These are phyloP conservation scores for Arthrobotrys pseudoclavata DNA, from an alignment of 2,329 filamentous ascomycete genomes.

Conservation along the genomic window DNA sequence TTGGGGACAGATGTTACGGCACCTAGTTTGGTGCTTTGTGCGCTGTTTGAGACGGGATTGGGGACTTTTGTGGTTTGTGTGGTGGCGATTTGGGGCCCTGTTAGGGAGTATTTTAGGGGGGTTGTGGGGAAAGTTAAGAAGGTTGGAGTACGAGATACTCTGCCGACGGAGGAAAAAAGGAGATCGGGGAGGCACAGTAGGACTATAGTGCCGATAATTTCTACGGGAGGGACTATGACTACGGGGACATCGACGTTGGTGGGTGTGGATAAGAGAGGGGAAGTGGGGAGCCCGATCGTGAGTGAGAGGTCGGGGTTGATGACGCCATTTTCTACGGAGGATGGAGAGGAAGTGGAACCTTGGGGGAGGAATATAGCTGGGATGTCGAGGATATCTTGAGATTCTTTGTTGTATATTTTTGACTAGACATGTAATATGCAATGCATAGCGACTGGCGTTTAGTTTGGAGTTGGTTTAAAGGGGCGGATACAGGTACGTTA, in stretches of 20 bases:
- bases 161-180: constrained; percentile 30
- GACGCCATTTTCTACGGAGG: constrained; percentile 15
- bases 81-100: constrained; percentile 53
- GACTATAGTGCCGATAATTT: constrained; percentile 7
- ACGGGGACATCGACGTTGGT: constrained; percentile 42
- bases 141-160: constrained; percentile 4
- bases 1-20: constrained; percentile 45
- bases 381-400: constrained; percentile 8
- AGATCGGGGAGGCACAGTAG: constrained; percentile 29
- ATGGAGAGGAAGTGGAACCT: constrained; percentile 19
- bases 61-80: constrained; percentile 51
- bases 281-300: constrained; percentile 20
- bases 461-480: not conserved
- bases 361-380: constrained; percentile 36
- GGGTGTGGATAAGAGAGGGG: constrained; percentile 17
- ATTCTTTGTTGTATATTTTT: not conserved
- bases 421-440: too few relatives aligned
- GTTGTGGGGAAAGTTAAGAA: constrained; percentile 13
- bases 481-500: not conserved
- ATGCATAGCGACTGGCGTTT: constrained; percentile 45
- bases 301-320: constrained; percentile 40
- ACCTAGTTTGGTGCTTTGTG: constrained; percentile 55
- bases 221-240: constrained; percentile 27
- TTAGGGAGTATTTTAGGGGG: constrained; percentile 33
- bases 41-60: constrained; percentile 46